Conservation (phyloP, 1,284 basidiomycete species). For the Sanghuangporus sanghuang region DNA sequence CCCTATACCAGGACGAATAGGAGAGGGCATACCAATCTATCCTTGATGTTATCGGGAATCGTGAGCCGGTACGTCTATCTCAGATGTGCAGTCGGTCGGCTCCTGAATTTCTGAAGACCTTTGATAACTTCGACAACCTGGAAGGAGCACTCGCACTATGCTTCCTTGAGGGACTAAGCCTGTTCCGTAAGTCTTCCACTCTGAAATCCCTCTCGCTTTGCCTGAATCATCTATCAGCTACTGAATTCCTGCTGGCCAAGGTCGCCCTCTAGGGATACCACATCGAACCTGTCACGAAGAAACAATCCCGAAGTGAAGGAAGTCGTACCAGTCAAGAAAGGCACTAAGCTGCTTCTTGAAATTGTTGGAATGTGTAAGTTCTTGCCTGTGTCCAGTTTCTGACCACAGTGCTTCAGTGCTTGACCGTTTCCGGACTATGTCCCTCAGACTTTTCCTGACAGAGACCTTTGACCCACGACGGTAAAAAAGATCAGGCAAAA, state of each 20-base stretch:
- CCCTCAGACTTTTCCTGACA: slow-evolving; percentile 18
- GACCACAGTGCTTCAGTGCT: background rate
- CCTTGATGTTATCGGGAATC: slow-evolving; percentile 8
- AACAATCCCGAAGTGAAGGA: slow-evolving; percentile 6
- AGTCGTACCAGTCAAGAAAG: slow-evolving; percentile 7
- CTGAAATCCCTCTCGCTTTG: background rate
- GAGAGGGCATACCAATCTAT: slow-evolving; percentile 19
- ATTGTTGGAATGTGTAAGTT: slow-evolving; percentile 9
- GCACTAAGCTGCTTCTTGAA: background rate
- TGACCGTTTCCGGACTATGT: slow-evolving; percentile 10
- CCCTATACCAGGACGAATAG: slow-evolving; percentile 19
- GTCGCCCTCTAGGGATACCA: slow-evolving; percentile 3
- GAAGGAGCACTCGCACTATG: slow-evolving; percentile 17
- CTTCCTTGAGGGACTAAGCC: slow-evolving; percentile 16
- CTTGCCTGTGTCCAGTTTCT: background rate
- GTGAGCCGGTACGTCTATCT: slow-evolving; percentile 12
- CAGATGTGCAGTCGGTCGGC: background rate
- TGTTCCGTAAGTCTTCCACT: slow-evolving; percentile 14
- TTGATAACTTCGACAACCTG: slow-evolving; percentile 18
- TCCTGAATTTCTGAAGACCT: slow-evolving; percentile 5
- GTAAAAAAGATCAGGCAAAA: slow-evolving; percentile 1
- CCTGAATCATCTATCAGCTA: slow-evolving; percentile 1
- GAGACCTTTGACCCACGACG: slow-evolving; percentile 18
- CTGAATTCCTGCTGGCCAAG: slow-evolving; percentile 4
- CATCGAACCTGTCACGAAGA: slow-evolving; percentile 7